Conservation (phyloP, 1,284 basidiomycete genomes). For the Puccinia triticina region DNA sequence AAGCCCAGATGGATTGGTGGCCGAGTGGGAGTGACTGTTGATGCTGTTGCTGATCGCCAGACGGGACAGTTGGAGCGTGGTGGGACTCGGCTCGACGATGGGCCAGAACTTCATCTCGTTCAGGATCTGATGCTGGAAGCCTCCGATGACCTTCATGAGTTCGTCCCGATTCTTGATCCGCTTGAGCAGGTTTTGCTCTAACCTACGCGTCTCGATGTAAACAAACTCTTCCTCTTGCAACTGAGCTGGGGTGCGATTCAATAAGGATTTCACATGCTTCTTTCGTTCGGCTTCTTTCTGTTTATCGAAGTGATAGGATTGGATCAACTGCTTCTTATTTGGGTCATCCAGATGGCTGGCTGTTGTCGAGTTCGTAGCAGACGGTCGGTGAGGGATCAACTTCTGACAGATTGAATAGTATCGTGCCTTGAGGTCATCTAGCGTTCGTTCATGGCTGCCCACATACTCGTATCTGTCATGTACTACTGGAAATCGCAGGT, state of each 20-base stretch:
- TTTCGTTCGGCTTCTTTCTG: conserved; percentile 82
- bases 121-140: conserved; percentile 51
- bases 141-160: conserved; percentile 74
- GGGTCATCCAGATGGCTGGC: not conserved
- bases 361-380: conserved; percentile 68
- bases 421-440: conserved; percentile 87
- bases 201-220: conserved; percentile 87
- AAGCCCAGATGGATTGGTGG: conserved; percentile 3
- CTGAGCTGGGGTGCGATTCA: conserved; percentile 82
- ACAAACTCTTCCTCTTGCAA: conserved; percentile 94
- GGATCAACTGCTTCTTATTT: conserved; percentile 44
- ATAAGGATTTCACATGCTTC: conserved; percentile 80
- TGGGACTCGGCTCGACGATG: not conserved
- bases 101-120: conserved; percentile 48
- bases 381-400: conserved; percentile 77
- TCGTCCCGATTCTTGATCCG: conserved; percentile 90
- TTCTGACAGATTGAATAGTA: conserved; percentile 92
- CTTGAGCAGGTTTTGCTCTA: conserved; percentile 87
- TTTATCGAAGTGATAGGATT: conserved; percentile 46
- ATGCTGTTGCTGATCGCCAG: conserved; percentile 19
- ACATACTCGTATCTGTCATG: conserved; percentile 83
- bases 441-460: conserved; percentile 29
- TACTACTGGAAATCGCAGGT: conserved; percentile 86
- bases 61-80: conserved; percentile 9
- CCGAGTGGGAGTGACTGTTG: not conserved